A percentile compares a stretch with the other conserved stretches of the same genome.
These are phyloP conservation scores for Barnettozyma vustinii DNA, from an alignment of 805 yeast species.

Conservation along the genomic window DNA sequence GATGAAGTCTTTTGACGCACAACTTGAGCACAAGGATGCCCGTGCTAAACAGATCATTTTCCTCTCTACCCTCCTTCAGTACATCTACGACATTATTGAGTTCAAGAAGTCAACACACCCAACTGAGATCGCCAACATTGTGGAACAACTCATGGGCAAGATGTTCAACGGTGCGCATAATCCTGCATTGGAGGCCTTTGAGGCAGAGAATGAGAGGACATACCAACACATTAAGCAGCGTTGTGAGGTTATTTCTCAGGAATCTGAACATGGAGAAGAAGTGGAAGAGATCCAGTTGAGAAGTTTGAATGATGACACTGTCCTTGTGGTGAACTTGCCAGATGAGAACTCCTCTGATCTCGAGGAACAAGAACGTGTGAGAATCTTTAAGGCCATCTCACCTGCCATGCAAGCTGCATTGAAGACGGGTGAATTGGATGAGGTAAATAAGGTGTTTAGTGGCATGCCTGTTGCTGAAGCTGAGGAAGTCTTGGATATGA, in stretches of 20 bases:
- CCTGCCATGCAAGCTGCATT: constrained; percentile 68
- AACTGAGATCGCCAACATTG: constrained; percentile 35
- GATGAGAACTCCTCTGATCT: constrained; percentile 42
- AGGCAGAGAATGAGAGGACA: constrained; percentile 69
- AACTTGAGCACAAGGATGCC: constrained; percentile 53
- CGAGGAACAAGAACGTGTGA: constrained; percentile 38
- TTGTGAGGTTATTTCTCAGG: constrained; percentile 60
- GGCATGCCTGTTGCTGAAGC: constrained; percentile 71
- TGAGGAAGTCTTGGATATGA: constrained; percentile 64
- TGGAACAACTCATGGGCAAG: constrained; percentile 63
- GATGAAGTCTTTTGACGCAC: constrained; percentile 87
- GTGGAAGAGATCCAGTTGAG: constrained; percentile 83
- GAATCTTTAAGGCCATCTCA: constrained; percentile 54
- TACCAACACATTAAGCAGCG: constrained; percentile 69
- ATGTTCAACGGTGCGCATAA: constrained; percentile 37
- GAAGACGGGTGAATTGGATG: constrained; percentile 63
- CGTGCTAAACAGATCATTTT: constrained; percentile 64
- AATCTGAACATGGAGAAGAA: constrained; percentile 37
- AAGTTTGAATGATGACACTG: constrained; percentile 78
- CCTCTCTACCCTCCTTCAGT: constrained; percentile 77
- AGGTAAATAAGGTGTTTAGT: constrained; percentile 78
- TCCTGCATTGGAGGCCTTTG: constrained; percentile 67
- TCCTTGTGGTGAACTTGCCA: constrained; percentile 69
- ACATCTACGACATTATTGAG: constrained; percentile 41
- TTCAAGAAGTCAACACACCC: constrained; percentile 31